Evolutionary conservation across 768 basidiomycete genomes (phyloP), one percentile per base, ranked within the genome.

Genomic region (Galerina sulciceps): DNA sequence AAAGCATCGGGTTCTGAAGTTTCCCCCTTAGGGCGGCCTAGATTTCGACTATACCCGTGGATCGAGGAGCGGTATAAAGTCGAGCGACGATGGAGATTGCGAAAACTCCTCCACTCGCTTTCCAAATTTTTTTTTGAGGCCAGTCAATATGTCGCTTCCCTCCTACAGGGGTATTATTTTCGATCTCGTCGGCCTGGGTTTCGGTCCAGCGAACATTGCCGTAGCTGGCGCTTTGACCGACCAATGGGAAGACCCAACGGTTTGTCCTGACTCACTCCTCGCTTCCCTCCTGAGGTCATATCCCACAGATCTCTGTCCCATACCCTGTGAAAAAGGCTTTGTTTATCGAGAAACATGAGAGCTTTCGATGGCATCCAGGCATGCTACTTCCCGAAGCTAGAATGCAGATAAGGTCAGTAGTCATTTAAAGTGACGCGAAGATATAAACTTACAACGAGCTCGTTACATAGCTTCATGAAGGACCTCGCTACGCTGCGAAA

Each of bases 321-420:
- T 57, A 46, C 14, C 54, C 64, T 50, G 57, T 76, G 57, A 61
- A 67, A 65, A 66, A 75, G 20, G 63, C 73, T 10, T 72, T 80
- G 49, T 85, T 84, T 69, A 73, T 84, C 40, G 84, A 84, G 68
- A 80, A 74, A 63, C 76, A 83, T 37, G 62, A 70, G 1, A 64
- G 71, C 53, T 84, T 85, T 65, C 73, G 71, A 53, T 85, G 84
- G 84, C 84, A 85, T 65, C 82, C 82, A 20, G 82, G 80, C 11
- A 84, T 84, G 82, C 75, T 84, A 45, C 69, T 84, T 6, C 80
- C 81, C 37, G 81, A 78, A 23, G 76, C 78, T 26, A 73, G 73
- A 35, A 84, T 84, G 83, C 83, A 84, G 65, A 83, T 85, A 42
- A 82, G 79, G 81, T 76, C 35, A 63, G 65, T 58, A 10, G 23